Base-by-base conservation (phyloP, 148 eudicot genomes). In the Rhododendron henanense region DNA sequence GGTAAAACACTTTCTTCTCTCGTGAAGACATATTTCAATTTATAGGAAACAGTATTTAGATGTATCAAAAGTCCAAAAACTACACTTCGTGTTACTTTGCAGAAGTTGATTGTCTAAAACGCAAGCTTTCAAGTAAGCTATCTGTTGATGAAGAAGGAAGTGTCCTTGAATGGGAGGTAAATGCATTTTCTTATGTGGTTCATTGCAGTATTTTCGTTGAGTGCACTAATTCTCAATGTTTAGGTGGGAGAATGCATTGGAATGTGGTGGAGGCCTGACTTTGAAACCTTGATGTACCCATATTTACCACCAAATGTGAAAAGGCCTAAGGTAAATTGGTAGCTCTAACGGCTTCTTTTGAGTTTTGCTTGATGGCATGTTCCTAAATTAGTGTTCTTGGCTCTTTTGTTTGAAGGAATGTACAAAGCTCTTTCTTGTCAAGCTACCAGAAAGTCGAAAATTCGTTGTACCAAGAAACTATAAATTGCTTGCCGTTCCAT, bases 211-310 rank as follows among this genome's bases (percentile, higher is more conserved):
- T 31, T 61, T 10, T 82, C 0, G 47, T 76, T 37, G 51, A 59
- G 23, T 75, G 83, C 61, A 74, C 78, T 84, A 80, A 78, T 33
- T 82, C 82, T 80, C 73, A 77, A 31, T 76, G 0, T 80, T 6
- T 88, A 94, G 98, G 93, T 93, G 53, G 93, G 94, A 47, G 96
- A 94, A 83, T 94, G 96, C 85, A 91, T 94, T 44, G 96, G 94
- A 48, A 93, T 88, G 86, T 94, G 96, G 98, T 93, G 98, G 98
- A 91, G 89, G 85, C 89, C 92, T 23, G 91, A 93, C 67, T 94
- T 91, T 69, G 95, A 91, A 81, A 80, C 93, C 37, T 53, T 92
- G 84, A 79, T 90, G 71, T 92, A 85, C 78, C 98, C 95, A 21
- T 93, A 90, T 87, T 83, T 93, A 83, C 96, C 92, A 81, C 94